phyloP scores from a whole-genome alignment of 768 basidiomycete genomes.

The Kwoniella newhampshirensis region DNA sequence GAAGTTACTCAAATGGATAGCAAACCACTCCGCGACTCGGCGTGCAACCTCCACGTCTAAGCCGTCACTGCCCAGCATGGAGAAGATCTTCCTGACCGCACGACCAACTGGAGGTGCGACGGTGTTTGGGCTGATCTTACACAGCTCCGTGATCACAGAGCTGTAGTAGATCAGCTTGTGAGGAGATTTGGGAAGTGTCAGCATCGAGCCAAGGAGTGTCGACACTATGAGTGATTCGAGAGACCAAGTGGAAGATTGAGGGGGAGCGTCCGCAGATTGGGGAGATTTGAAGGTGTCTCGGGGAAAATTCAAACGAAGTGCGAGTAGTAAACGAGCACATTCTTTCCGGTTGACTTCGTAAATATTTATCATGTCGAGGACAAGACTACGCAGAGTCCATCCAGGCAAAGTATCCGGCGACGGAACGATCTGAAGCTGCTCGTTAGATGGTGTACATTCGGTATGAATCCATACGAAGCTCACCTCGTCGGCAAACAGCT shows the following conservation, averaged over 20 bases:
- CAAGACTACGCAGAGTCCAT: conserved; percentile 71
- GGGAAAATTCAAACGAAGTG: conserved; percentile 79
- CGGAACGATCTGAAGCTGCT: conserved; percentile 65
- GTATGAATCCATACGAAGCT: conserved; percentile 10
- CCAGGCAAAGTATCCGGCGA: conserved; percentile 71
- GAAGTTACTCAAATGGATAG: conserved; percentile 95
- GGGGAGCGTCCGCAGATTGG: conserved; percentile 59
- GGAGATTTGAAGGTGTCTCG: conserved; percentile 82
- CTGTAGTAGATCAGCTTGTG: conserved; percentile 83
- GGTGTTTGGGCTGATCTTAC: conserved; percentile 86
- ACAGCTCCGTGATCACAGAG: conserved; percentile 84
- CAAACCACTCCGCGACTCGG: conserved; percentile 91
- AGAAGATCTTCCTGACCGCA: conserved; percentile 83
- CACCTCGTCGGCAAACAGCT: conserved; percentile 40
- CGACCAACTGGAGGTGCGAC: conserved; percentile 96
- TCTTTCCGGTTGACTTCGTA: conserved; percentile 97
- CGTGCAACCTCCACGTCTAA: conserved; percentile 80
- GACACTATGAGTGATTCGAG: conserved; percentile 86
- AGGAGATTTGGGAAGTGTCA: conserved; percentile 73
- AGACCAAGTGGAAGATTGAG: conserved; percentile 69
- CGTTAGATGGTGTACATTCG: conserved; percentile 55
- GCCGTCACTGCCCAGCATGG: conserved; percentile 68
- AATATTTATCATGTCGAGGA: conserved; percentile 77
- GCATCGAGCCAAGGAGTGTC: conserved; percentile 70
- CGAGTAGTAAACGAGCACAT: conserved; percentile 78